These are phyloP conservation scores for Cordyceps fumosorosea DNA, from an alignment of 2,329 filamentous ascomycete genomes.

Conservation along the genomic window DNA sequence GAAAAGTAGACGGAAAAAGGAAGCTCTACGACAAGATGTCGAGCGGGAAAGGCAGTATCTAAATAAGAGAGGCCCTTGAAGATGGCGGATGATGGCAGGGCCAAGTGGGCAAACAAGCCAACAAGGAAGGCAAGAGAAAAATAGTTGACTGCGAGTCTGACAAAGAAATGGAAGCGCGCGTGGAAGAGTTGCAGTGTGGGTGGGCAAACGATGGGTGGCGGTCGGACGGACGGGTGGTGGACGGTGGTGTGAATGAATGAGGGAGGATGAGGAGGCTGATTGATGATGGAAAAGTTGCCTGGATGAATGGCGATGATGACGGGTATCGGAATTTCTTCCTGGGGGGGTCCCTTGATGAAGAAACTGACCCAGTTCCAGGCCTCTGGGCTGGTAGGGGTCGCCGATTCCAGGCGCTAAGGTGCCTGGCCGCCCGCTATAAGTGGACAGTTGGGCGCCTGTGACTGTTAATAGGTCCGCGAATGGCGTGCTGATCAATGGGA, in stretches of 20 bases:
- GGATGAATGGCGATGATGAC: not conserved
- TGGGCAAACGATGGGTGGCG: not conserved
- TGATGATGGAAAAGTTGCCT: not conserved
- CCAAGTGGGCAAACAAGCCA: not conserved
- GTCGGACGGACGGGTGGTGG: not conserved
- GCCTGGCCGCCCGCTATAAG: not conserved
- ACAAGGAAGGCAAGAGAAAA: not conserved
- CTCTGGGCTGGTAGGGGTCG: not conserved
- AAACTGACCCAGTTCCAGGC: not conserved
- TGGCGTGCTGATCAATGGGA: too few relatives aligned
- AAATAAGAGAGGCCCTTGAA: not conserved
- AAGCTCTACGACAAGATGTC: slow-evolving; percentile 9
- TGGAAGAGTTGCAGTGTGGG: not conserved
- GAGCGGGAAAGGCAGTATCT: slow-evolving; percentile 8
- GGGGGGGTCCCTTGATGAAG: not conserved
- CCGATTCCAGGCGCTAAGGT: not conserved
- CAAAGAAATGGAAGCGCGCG: slow-evolving; percentile 8
- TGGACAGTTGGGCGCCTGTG: not conserved
- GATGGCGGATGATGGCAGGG: not conserved
- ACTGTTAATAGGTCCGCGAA: not conserved
- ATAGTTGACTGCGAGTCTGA: slow-evolving; percentile 1
- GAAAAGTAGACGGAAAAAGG: slow-evolving; percentile 13
- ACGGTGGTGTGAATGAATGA: not conserved
- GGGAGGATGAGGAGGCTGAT: not conserved
- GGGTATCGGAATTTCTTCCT: not conserved